Base-by-base conservation (phyloP, 2,329 filamentous ascomycete genomes). In the Aspergillus thermomutatus region DNA sequence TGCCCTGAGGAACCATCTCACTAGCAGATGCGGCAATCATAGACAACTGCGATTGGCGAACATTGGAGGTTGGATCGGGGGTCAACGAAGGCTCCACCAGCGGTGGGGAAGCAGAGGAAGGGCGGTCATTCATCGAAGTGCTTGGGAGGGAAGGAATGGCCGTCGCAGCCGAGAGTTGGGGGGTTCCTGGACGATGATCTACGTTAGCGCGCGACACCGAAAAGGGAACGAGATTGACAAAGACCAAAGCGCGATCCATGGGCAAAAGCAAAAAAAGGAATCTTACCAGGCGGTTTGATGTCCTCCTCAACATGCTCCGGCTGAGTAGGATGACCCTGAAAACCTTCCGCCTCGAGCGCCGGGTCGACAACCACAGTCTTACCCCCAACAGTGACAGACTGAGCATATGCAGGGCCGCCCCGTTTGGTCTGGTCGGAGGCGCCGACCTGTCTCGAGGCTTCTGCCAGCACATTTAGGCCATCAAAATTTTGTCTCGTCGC, bases 401-500 rank as follows among this genome's bases (percentile, higher is more conserved):
- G 72, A n/a, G 72, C 68, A 60, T 72, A 70, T 56, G 70, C 69
- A 67, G 71, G 57, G 49, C 69, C 62, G 69, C 61, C 60, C 37
- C 72, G 64, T 74, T 80, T 71, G 73, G 76, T 64, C 74, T 80
- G 58, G 70, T 81, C 69, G 60, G 75, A 75, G 4, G 77, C 79
- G 58, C 82, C 89, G 56, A 94, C 84, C 71, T 90, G 90, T 51
- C 91, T 84, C 50, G 92, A 95, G 0, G 92, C 92, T 74, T 96
- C 92, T 31, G 92, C 92, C 23, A 96, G 80, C 4, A 92, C 92
- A 70, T 95, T 90, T 40, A 96, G 80, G 1, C 90, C 90, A 59
- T 90, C 91, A 81, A 91, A 91, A 62, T 86, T 85, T 63, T 85
- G 83, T 61, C 80, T 79, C 31, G 75, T 75, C 40, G 74, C 73